Base-by-base conservation (phyloP, 129 eudicot species). In the Flaveria brownii region DNA sequence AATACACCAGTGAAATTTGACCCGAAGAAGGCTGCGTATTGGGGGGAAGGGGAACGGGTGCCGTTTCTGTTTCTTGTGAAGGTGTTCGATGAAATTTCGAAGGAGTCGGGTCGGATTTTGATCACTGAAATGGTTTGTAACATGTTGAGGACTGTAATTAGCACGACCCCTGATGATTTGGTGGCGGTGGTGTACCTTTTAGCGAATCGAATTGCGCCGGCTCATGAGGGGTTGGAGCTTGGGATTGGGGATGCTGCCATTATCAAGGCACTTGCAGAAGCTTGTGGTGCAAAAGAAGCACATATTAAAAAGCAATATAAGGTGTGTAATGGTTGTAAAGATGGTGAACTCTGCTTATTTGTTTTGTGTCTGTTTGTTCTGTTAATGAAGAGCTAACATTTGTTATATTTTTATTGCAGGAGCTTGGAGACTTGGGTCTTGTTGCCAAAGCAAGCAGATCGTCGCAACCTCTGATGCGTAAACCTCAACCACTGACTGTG, bases 221-320 rank as follows among this genome's bases (percentile, higher is more conserved):
- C 93, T 4, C 98, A 93, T 22, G 96, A 88, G 55, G 98, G 98
- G n/a, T 25, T 91, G 78, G 96, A 93, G 90, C 96, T 93, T 45
- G 97, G 98, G 5, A 76, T 93, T 74, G 97, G 98, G 42, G 98
- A 93, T 76, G 93, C 97, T 45, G 80, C 90, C 43, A 87, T 93
- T 74, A 91, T 87, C 68, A 93, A 93, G 79, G 98, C 91, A 5
- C 88, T 93, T 60, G 97, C 98, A 0, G 97, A 93, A 82, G 96
- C 98, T 47, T 93, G 92, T 85, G 98, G 97, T 47, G 78, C 88
- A 36, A 85, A 84, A 72, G 97, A 90, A 72, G 64, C 85, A 2
- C 88, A 82, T 49, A 84, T 93, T 51, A 91, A 91, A 84, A 87
- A 84, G 52, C 83, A 85, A 46, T 88, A 91, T 73, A 74, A 87